Base-by-base conservation (phyloP, 2,329 filamentous ascomycete genomes). In the Didymellaceae sp. region DNA sequence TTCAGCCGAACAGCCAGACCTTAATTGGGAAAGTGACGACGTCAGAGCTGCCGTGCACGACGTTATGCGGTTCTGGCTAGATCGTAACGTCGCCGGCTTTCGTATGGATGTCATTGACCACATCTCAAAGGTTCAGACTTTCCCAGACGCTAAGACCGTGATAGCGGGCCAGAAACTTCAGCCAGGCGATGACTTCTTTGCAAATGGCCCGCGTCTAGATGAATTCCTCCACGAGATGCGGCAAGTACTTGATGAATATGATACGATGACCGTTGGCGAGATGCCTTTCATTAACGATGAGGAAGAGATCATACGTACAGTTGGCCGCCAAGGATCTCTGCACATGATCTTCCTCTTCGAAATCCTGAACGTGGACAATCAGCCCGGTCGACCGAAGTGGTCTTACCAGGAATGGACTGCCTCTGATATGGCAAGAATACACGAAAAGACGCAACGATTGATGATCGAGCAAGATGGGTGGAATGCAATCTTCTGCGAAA, bases 21-120 rank as follows among this genome's bases (percentile, higher is more conserved):
- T 39, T 1, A 26, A 39, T 7, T 39, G 35, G 35, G 35, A 39
- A 14, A 26, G 2, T 11, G 11, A 16, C 22, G 35, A 39, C 6
- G 35, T 39, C 14, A 6, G 35, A 26, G 35, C 13, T 4, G 35
- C 35, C 13, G 35, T 39, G n/a, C 35, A 39, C 24, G 35, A 26
- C 9, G 14, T 39, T 14, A 39, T 39, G n/a, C 35, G 35, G 11
- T 39, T 39, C 18, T 39, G 35, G 35, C 24, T 39, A 14, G 22
- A 39, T 18, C 24, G 35, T 14, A 22, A 22, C 21, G 35, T 39
- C 35, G 10, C 22, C 18, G 35, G 35, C 22, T 39, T 39, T 18
- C 35, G 35, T 5, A 39, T 39, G 35, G 35, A 39, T 26, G 35
- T 39, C n/a, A 39, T 39, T 17, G 35, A 39, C 16, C 35, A 39